A percentile compares a stretch with the other conserved stretches of the same genome.
Evolutionary conservation across 1,284 basidiomycete genomes (phyloP).

Genomic region (Pseudomicrostroma phylloplanum): DNA sequence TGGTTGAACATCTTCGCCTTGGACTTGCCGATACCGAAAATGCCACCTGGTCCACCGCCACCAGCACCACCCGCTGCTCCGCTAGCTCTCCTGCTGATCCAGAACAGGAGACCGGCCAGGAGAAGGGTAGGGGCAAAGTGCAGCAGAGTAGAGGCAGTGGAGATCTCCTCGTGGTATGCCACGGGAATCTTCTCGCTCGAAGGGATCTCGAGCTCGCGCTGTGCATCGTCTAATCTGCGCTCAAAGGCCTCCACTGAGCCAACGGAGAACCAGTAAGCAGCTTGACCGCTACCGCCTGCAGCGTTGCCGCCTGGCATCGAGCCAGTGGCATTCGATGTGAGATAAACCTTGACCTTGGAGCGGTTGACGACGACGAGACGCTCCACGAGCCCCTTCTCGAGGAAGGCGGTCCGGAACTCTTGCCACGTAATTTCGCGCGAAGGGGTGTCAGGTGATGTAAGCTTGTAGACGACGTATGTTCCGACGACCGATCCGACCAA

Average conservation of each 20-base stretch:
- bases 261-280: constrained; percentile 83
- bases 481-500: constrained; percentile 54
- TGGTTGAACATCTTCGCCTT: constrained; percentile 94
- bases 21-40: constrained; percentile 96
- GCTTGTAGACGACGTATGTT: constrained; percentile 65
- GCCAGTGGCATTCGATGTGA: constrained; percentile 75
- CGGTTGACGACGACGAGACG: constrained; percentile 90
- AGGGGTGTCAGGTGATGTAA: constrained; percentile 55
- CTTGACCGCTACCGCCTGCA: constrained; percentile 13
- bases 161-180: constrained; percentile 90
- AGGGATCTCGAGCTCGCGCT: constrained; percentile 84
- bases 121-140: constrained; percentile 91
- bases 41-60: constrained; percentile 68
- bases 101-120: constrained; percentile 82
- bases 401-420: constrained; percentile 89
- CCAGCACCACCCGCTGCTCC: constrained; percentile 50
- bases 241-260: constrained; percentile 97
- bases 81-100: constrained; percentile 71
- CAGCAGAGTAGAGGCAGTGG: constrained; percentile 71
- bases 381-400: constrained; percentile 93
- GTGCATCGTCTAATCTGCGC: constrained; percentile 84
- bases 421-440: constrained; percentile 96
- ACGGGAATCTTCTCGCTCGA: constrained; percentile 90
- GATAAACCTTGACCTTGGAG: constrained; percentile 71
- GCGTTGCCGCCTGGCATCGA: constrained; percentile 53